Evolutionary conservation across 306 rosid species (phyloP).

Genomic region (Dryas octopetala): DNA sequence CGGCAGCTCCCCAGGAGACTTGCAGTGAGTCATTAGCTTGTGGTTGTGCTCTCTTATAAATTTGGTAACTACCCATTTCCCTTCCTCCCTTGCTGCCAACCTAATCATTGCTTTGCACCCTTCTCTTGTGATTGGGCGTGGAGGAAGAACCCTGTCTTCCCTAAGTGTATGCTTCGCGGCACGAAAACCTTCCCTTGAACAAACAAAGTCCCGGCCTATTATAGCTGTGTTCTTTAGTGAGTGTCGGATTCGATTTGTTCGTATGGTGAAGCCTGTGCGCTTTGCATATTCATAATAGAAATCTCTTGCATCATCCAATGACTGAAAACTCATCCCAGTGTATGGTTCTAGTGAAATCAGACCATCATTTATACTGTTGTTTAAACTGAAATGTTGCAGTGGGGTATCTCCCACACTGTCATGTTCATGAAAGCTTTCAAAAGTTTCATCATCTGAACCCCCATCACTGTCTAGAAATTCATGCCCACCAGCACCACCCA

Average conservation of each 20-base stretch:
- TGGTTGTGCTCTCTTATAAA: constrained; percentile 25
- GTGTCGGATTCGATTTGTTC: constrained; percentile 27
- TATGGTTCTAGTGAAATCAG: constrained; percentile 14
- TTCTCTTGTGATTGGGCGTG: constrained; percentile 21
- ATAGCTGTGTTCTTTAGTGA: constrained; percentile 26
- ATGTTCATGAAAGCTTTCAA: constrained; percentile 9
- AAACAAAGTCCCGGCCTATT: constrained; percentile 28
- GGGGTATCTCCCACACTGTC: constrained; percentile 12
- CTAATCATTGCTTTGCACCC: constrained; percentile 33
- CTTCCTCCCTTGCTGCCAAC: constrained; percentile 23
- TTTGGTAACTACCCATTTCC: constrained; percentile 24
- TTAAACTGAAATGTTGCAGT: constrained; percentile 1
- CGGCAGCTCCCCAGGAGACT: constrained; percentile 22
- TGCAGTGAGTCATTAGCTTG: constrained; percentile 20
- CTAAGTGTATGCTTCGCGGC: constrained; percentile 22
- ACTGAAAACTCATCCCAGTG: constrained; percentile 19
- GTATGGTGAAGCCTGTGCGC: constrained; percentile 21
- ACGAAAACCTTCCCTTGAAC: constrained; percentile 28
- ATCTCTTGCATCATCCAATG: constrained; percentile 25
- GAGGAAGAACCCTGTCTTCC: constrained; percentile 30
- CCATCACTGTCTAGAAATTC: constrained; percentile 19
- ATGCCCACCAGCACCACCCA: constrained; percentile 3
- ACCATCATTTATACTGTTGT: constrained; percentile 9
- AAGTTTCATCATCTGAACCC: constrained; percentile 13
- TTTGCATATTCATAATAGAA: constrained; percentile 31